Evolutionary conservation across 176 grass and related monocot species (phyloP).

Genomic region (Puya raimondii): DNA sequence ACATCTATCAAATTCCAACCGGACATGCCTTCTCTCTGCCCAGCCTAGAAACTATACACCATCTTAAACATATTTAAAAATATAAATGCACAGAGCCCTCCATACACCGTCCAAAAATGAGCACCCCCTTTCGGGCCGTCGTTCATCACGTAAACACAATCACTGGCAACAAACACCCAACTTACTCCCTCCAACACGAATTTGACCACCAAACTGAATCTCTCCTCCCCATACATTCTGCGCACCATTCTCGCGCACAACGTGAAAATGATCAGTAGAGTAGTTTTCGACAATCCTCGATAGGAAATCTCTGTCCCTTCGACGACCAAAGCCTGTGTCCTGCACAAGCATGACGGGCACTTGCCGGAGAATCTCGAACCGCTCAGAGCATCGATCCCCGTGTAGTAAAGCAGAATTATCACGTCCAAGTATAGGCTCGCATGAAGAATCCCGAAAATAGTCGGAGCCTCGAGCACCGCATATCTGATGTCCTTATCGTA

Average conservation of each 20-base stretch:
- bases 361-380: constrained; percentile 68
- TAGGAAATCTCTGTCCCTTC: constrained; percentile 46
- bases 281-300: constrained; percentile 76
- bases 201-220: constrained; percentile 48
- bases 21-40: background rate
- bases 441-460: constrained; percentile 82
- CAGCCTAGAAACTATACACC: background rate
- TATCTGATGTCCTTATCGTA: constrained; percentile 66
- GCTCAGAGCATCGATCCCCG: constrained; percentile 70
- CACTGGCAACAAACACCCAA: constrained; percentile 60
- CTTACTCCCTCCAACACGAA: constrained; percentile 48
- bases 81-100: constrained; percentile 4
- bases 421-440: constrained; percentile 74
- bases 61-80: constrained; percentile 4
- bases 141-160: constrained; percentile 52
- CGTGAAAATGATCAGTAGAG: constrained; percentile 62
- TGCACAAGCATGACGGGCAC: constrained; percentile 83
- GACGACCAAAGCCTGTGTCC: constrained; percentile 50
- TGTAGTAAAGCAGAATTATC: constrained; percentile 88
- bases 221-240: constrained; percentile 75
- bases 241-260: constrained; percentile 86
- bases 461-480: constrained; percentile 86
- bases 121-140: constrained; percentile 34
- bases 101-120: background rate
- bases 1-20: background rate